These are phyloP conservation scores for Carex kokanica DNA, from an alignment of 176 grass and related monocot species.

Conservation along the genomic window DNA sequence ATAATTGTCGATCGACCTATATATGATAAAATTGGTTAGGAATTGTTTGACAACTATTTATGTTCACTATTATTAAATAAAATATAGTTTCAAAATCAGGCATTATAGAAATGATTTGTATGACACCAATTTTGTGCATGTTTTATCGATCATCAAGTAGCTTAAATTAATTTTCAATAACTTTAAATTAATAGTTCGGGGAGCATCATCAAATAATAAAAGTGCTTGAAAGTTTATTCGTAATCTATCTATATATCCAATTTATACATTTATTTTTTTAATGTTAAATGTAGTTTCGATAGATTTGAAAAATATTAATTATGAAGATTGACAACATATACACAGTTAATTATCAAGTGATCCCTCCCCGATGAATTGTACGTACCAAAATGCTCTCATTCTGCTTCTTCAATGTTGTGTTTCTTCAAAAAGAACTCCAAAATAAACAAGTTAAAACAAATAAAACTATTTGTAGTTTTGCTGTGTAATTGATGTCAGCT, in stretches of 20 bases:
- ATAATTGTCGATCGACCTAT: not conserved
- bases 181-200: not conserved
- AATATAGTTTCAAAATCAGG: not conserved
- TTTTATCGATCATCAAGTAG: not conserved
- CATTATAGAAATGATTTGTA: too few species aligned
- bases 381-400: not conserved
- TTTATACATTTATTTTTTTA: not conserved
- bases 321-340: not conserved
- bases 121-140: not conserved
- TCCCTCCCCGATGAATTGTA: not conserved
- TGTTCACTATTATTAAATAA: not conserved
- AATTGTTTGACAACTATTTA: not conserved
- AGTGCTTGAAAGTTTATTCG: not conserved
- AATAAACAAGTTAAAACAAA: not conserved
- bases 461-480: not conserved
- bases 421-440: not conserved
- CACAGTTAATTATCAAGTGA: not conserved
- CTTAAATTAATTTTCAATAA: not conserved
- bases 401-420: not conserved
- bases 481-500: not conserved
- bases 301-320: not conserved
- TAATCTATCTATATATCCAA: not conserved
- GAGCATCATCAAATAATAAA: not conserved
- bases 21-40: not conserved
- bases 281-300: not conserved